Percentiles rank a stretch among this genome's conserved stretches.
These are phyloP conservation scores for Debaryomyces singareniensis DNA, from an alignment of 1,139 yeast species.

Conservation along the genomic window DNA sequence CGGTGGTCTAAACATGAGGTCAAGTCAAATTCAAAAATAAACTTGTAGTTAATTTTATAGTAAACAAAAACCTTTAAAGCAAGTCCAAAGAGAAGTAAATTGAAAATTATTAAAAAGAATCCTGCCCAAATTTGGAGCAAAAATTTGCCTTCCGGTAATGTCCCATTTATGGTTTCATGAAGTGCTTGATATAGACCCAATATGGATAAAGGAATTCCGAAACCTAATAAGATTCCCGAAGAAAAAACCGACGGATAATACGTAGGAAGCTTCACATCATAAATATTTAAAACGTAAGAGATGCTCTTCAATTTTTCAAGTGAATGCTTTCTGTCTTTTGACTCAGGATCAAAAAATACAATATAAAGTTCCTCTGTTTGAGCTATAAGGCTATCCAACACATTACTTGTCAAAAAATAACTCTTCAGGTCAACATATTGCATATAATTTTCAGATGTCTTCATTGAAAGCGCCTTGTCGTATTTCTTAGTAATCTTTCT, in stretches of 20 bases:
- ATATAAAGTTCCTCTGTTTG: conserved; percentile 68
- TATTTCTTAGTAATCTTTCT: conserved; percentile 84
- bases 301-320: conserved; percentile 61
- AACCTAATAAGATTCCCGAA: conserved; percentile 65
- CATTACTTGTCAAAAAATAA: conserved; percentile 60
- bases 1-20: conserved; percentile 61
- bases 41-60: conserved; percentile 79
- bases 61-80: conserved; percentile 69
- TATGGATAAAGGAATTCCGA: conserved; percentile 57
- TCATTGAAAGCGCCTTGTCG: conserved; percentile 62
- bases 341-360: conserved; percentile 52
- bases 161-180: conserved; percentile 26
- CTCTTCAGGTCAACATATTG: conserved; percentile 45
- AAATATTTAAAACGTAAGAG: conserved; percentile 34
- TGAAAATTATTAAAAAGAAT: conserved; percentile 57
- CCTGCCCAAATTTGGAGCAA: conserved; percentile 92
- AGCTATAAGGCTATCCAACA: conserved; percentile 53
- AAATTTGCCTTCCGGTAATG: conserved; percentile 47
- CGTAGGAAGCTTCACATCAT: conserved; percentile 21
- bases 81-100: conserved; percentile 57
- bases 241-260: conserved; percentile 42
- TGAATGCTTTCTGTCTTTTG: conserved; percentile 68
- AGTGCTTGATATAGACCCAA: conserved; percentile 49
- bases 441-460: conserved; percentile 51
- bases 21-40: conserved; percentile 83